Percentiles rank a stretch among this genome's conserved stretches.
phyloP scores from a whole-genome alignment of 805 yeast genomes.

The Jamesozyma piceae region DNA sequence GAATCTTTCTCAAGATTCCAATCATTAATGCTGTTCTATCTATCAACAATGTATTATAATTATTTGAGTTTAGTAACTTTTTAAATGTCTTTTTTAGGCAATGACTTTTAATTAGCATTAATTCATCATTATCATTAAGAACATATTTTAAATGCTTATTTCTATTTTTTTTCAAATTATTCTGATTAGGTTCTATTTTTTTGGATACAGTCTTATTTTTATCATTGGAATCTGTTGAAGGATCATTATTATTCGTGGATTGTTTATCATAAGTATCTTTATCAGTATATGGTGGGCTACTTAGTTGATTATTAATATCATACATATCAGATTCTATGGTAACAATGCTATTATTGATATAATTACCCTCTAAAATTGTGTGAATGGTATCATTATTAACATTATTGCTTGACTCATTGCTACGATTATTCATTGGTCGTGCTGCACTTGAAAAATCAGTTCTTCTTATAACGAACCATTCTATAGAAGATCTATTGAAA shows the following conservation, averaged over 20 bases:
- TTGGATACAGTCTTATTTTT: background rate
- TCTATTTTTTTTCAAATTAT: background rate
- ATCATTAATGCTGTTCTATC: constrained; percentile 74
- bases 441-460: constrained; percentile 20
- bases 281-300: background rate
- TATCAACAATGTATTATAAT: constrained; percentile 63
- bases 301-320: background rate
- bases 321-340: background rate
- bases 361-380: background rate
- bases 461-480: constrained; percentile 34
- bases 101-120: constrained; percentile 68
- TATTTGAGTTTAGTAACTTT: constrained; percentile 47
- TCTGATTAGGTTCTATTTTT: background rate
- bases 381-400: constrained; percentile 2
- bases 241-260: background rate
- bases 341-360: constrained; percentile 1
- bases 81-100: constrained; percentile 59
- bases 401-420: background rate
- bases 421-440: constrained; percentile 1
- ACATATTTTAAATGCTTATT: constrained; percentile 8
- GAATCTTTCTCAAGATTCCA: constrained; percentile 72
- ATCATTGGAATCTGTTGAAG: background rate
- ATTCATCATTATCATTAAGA: constrained; percentile 40
- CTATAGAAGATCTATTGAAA: constrained; percentile 47
- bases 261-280: background rate